phyloP scores from a whole-genome alignment of 768 basidiomycete genomes.

The Hericium alpestre region DNA sequence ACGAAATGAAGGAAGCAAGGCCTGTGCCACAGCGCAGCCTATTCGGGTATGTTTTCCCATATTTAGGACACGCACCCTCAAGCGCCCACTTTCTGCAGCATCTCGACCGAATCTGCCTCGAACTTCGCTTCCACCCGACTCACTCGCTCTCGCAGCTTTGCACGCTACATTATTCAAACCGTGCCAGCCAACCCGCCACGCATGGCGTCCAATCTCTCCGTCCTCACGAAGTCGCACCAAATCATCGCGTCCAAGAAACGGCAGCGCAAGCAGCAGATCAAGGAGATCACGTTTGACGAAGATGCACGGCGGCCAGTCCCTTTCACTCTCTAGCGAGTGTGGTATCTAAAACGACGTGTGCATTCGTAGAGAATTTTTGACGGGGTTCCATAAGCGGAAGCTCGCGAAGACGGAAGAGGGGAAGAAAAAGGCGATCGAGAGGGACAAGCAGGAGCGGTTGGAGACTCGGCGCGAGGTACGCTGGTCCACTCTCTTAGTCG shows the following conservation, averaged over 20 bases:
- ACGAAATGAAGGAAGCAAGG: too few species aligned
- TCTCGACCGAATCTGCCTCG: too few species aligned
- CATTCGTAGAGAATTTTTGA: constrained; percentile 67
- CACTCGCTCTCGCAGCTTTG: too few species aligned
- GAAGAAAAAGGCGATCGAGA: constrained; percentile 59
- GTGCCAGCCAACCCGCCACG: too few species aligned
- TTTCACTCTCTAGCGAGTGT: too few species aligned
- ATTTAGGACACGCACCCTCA: too few species aligned
- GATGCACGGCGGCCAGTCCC: constrained; percentile 56
- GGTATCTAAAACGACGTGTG: not conserved
- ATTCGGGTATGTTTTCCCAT: too few species aligned
- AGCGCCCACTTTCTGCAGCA: too few species aligned
- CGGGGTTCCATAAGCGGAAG: constrained; percentile 91
- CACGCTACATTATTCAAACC: too few species aligned
- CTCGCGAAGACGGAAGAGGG: constrained; percentile 71
- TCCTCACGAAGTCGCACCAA: constrained; percentile 54
- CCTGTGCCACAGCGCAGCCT: too few species aligned
- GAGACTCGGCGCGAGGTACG: constrained; percentile 72
- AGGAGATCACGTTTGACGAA: constrained; percentile 81
- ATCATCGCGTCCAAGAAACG: constrained; percentile 59
- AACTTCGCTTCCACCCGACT: too few species aligned
- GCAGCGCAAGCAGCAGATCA: constrained; percentile 56
- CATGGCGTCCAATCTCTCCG: constrained; percentile 33
- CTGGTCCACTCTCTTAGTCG: not conserved
- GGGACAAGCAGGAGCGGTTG: constrained; percentile 66